Conservation (phyloP, 2,329 filamentous ascomycete genomes). For the Fusarium phyllophilum region DNA sequence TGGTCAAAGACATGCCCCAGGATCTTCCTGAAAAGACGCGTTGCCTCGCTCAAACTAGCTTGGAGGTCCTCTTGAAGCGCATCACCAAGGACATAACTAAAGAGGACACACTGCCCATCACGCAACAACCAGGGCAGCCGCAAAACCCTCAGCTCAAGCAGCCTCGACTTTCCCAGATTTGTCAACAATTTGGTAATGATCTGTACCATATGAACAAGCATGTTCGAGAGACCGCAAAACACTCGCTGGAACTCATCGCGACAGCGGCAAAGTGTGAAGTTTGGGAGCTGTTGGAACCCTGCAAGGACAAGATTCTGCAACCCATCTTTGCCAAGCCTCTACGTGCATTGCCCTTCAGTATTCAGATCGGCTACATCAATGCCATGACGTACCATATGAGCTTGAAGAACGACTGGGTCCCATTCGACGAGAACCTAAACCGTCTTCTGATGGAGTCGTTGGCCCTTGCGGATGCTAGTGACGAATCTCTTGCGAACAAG, state of each 20-base stretch:
- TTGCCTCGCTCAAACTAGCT: slow-evolving; percentile 81
- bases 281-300: slow-evolving; percentile 87
- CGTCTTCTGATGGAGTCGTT: slow-evolving; percentile 92
- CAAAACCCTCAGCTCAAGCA: slow-evolving; percentile 55
- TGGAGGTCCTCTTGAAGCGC: slow-evolving; percentile 80
- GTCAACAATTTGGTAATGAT: slow-evolving; percentile 86
- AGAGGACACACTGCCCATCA: slow-evolving; percentile 67
- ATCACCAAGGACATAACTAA: slow-evolving; percentile 84
- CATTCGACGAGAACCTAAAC: slow-evolving; percentile 91
- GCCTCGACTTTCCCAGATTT: slow-evolving; percentile 78
- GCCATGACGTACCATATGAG: slow-evolving; percentile 95
- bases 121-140: slow-evolving; percentile 54
- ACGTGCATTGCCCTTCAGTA: slow-evolving; percentile 89
- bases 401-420: slow-evolving; percentile 87
- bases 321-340: slow-evolving; percentile 97
- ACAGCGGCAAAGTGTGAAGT: slow-evolving; percentile 81
- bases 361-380: slow-evolving; percentile 98
- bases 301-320: slow-evolving; percentile 88
- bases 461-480: slow-evolving; percentile 91
- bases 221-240: slow-evolving; percentile 87
- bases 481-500: slow-evolving; percentile 92
- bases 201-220: slow-evolving; percentile 96
- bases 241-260: slow-evolving; percentile 82
- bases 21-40: slow-evolving; percentile 93
- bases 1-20: slow-evolving; percentile 97